These are phyloP conservation scores for Talaromyces thailandensis DNA, from an alignment of 495 filamentous ascomycete genomes.

Conservation along the genomic window DNA sequence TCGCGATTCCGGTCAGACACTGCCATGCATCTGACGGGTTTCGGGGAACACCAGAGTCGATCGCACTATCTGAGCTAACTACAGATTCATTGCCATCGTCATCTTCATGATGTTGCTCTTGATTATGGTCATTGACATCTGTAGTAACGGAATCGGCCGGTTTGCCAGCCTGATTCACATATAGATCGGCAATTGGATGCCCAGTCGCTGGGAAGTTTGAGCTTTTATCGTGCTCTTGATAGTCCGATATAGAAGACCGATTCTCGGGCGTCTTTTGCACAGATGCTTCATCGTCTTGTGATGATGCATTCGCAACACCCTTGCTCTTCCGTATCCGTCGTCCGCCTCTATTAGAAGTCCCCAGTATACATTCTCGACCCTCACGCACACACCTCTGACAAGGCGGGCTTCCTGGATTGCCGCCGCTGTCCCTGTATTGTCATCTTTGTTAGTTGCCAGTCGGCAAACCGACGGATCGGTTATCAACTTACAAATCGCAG, in stretches of 20 bases:
- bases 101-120: slow-evolving; percentile 2
- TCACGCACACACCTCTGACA: slow-evolving; percentile 53
- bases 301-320: slow-evolving; percentile 18
- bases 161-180: slow-evolving; percentile 21
- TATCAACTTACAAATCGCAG: slow-evolving; percentile 49
- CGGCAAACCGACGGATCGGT: neutral
- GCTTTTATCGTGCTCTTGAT: slow-evolving; percentile 16
- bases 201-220: slow-evolving; percentile 17
- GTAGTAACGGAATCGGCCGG: slow-evolving; percentile 19
- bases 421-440: slow-evolving; percentile 31
- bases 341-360: slow-evolving; percentile 53
- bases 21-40: slow-evolving; percentile 44
- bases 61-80: slow-evolving; percentile 20
- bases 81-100: slow-evolving; percentile 33
- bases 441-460: neutral
- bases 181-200: slow-evolving; percentile 30
- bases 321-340: slow-evolving; percentile 48
- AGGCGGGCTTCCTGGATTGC: slow-evolving; percentile 41
- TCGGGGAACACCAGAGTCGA: slow-evolving; percentile 24
- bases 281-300: neutral
- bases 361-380: slow-evolving; percentile 50
- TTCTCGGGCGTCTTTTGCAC: slow-evolving; percentile 8
- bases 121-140: neutral
- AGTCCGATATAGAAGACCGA: slow-evolving; percentile 16
- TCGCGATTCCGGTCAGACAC: slow-evolving; percentile 33